A percentile compares a stretch with the other conserved stretches of the same genome.
Conservation (phyloP, 169 alveolate species). For the Plasmodium billcollinsi region DNA sequence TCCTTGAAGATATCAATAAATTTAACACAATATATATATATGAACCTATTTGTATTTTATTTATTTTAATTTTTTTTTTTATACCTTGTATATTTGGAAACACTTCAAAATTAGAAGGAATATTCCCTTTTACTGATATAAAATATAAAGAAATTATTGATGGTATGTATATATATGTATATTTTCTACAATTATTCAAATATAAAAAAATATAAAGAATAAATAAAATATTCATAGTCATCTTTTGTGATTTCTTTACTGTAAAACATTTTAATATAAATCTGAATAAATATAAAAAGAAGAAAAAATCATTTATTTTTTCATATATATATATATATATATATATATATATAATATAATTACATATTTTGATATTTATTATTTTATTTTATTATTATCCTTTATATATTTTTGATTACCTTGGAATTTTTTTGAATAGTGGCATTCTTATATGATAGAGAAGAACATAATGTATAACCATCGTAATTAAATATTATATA, state of each 20-base stretch:
- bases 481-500: slow-evolving; percentile 56
- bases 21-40: background rate
- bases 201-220: background rate
- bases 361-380: background rate
- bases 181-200: slow-evolving; percentile 7
- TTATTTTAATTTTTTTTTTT: slow-evolving; percentile 13
- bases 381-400: background rate
- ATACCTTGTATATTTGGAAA: slow-evolving; percentile 74
- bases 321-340: background rate
- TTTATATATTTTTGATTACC: slow-evolving; percentile 18
- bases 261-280: slow-evolving; percentile 74
- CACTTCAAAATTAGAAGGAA: slow-evolving; percentile 60
- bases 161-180: background rate
- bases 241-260: slow-evolving; percentile 30
- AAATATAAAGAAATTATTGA: slow-evolving; percentile 5
- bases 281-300: slow-evolving; percentile 37
- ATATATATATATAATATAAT: background rate
- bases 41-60: background rate
- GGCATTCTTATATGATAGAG: slow-evolving; percentile 65
- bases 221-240: background rate
- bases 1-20: slow-evolving; percentile 41
- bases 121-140: slow-evolving; percentile 41
- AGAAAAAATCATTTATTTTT: background rate
- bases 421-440: slow-evolving; percentile 40
- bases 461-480: slow-evolving; percentile 67